These are phyloP conservation scores for Golubevia sp. DNA, from an alignment of 1,284 basidiomycete genomes.

Conservation along the genomic window DNA sequence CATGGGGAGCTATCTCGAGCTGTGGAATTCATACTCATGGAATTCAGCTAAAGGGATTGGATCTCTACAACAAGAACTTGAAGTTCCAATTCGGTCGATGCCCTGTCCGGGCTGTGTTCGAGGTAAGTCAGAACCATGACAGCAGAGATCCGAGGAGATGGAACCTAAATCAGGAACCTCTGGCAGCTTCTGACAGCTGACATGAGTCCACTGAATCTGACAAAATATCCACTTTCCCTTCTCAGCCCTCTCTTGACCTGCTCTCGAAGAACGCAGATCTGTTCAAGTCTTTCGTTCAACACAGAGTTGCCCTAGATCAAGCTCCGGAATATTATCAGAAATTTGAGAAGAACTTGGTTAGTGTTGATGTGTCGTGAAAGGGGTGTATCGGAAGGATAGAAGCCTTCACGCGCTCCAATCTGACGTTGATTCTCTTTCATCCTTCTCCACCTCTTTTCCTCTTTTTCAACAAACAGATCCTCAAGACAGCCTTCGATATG, in stretches of 20 bases:
- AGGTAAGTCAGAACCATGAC: slow-evolving; percentile 5
- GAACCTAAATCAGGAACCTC: no score
- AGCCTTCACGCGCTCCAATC: no score
- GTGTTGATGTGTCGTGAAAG: no score
- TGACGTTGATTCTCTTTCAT: no score
- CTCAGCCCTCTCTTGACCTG: slow-evolving; percentile 34
- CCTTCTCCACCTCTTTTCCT: no score
- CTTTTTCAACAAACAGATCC: no score
- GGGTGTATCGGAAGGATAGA: no score
- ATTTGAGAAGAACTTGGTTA: slow-evolving; percentile 34
- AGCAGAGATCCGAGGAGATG: neutral
- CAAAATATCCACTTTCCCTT: neutral
- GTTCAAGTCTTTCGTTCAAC: slow-evolving; percentile 50
- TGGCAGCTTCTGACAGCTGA: no score
- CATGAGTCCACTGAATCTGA: neutral
- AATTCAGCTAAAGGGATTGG: slow-evolving; percentile 61
- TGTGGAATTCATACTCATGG: slow-evolving; percentile 70
- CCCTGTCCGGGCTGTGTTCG: slow-evolving; percentile 66
- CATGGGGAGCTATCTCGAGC: slow-evolving; percentile 78
- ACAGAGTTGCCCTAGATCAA: slow-evolving; percentile 39
- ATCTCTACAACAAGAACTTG: slow-evolving; percentile 79
- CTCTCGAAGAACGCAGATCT: slow-evolving; percentile 39
- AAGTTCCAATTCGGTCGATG: slow-evolving; percentile 79
- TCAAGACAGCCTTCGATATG: no score
- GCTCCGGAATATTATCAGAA: slow-evolving; percentile 50